These are phyloP conservation scores for Microascus cirrosus DNA, from an alignment of 2,329 filamentous ascomycete genomes.

Conservation along the genomic window DNA sequence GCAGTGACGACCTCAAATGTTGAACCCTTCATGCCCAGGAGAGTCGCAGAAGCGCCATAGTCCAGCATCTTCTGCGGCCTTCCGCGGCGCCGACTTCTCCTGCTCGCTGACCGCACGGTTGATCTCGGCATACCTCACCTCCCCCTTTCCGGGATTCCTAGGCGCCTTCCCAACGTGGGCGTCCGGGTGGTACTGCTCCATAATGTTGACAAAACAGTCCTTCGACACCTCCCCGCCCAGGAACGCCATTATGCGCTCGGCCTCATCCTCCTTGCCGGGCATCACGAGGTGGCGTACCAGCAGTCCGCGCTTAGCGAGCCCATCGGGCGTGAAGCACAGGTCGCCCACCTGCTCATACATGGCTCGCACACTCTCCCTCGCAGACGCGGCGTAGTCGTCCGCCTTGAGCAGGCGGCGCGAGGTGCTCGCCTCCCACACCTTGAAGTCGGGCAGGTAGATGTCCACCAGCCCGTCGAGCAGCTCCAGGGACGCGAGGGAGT, in stretches of 20 bases:
- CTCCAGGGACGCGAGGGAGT: conserved; percentile 59
- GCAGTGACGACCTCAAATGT: conserved; percentile 24
- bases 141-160: conserved; percentile 16
- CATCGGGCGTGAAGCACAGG: conserved; percentile 69
- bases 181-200: conserved; percentile 58
- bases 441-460: conserved; percentile 85
- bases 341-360: conserved; percentile 80
- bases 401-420: conserved; percentile 66
- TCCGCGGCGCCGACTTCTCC: conserved; percentile 36
- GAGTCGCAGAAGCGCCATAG: conserved; percentile 36
- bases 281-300: conserved; percentile 74
- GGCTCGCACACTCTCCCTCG: conserved; percentile 57
- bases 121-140: conserved; percentile 63
- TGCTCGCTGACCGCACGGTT: conserved; percentile 54
- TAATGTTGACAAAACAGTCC: conserved; percentile 74
- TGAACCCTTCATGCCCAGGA: conserved; percentile 38
- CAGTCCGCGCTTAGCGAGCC: conserved; percentile 67
- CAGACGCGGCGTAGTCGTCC: conserved; percentile 59
- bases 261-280: conserved; percentile 68
- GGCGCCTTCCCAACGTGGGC: conserved; percentile 28
- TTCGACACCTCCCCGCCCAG: conserved; percentile 60
- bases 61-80: not conserved
- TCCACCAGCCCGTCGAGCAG: conserved; percentile 56
- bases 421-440: conserved; percentile 58
- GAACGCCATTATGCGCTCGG: conserved; percentile 63